Evolutionary conservation across 2,329 filamentous ascomycete genomes (phyloP).

Genomic region (Aureobasidium sp.): DNA sequence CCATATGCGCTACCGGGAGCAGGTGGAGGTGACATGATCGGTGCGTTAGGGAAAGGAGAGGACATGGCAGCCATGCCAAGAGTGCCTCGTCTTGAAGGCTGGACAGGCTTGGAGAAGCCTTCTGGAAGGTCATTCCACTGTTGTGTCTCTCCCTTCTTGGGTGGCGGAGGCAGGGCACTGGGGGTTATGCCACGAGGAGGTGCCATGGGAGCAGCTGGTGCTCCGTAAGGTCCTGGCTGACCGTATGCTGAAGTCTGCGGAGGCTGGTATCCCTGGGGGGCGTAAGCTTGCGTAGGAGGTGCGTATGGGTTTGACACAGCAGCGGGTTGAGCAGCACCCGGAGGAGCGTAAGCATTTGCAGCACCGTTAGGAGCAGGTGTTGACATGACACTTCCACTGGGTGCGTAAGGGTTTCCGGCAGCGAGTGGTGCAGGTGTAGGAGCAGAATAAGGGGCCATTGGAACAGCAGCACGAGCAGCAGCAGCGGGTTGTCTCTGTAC

Average conservation of each 20-base stretch:
- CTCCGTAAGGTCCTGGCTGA: slow-evolving; percentile 12
- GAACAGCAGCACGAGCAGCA: slow-evolving; percentile 21
- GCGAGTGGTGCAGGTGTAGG: slow-evolving; percentile 18
- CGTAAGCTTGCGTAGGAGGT: slow-evolving; percentile 19
- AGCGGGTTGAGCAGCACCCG: slow-evolving; percentile 33
- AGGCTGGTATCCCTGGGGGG: slow-evolving; percentile 43
- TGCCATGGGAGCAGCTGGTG: slow-evolving; percentile 36
- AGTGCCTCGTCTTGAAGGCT: slow-evolving; percentile 61
- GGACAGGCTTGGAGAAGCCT: slow-evolving; percentile 60
- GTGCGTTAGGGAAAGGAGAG: slow-evolving; percentile 65
- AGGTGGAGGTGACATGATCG: slow-evolving; percentile 48
- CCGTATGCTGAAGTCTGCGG: slow-evolving; percentile 14
- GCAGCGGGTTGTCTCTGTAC: slow-evolving; percentile 33
- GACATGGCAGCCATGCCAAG: slow-evolving; percentile 59
- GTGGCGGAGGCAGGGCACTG: slow-evolving; percentile 54
- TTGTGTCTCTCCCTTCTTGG: slow-evolving; percentile 61
- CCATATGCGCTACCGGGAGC: slow-evolving; percentile 45
- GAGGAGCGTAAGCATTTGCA: slow-evolving; percentile 16
- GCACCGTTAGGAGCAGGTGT: slow-evolving; percentile 19
- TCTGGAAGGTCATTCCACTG: slow-evolving; percentile 96
- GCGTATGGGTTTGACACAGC: slow-evolving; percentile 39
- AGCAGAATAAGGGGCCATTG: slow-evolving; percentile 30
- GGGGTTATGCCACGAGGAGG: slow-evolving; percentile 59
- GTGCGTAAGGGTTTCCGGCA: slow-evolving; percentile 31
- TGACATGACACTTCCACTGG: slow-evolving; percentile 12